These are phyloP conservation scores for Grosmannia penicillata DNA, from an alignment of 2,329 filamentous ascomycete genomes.

Conservation along the genomic window DNA sequence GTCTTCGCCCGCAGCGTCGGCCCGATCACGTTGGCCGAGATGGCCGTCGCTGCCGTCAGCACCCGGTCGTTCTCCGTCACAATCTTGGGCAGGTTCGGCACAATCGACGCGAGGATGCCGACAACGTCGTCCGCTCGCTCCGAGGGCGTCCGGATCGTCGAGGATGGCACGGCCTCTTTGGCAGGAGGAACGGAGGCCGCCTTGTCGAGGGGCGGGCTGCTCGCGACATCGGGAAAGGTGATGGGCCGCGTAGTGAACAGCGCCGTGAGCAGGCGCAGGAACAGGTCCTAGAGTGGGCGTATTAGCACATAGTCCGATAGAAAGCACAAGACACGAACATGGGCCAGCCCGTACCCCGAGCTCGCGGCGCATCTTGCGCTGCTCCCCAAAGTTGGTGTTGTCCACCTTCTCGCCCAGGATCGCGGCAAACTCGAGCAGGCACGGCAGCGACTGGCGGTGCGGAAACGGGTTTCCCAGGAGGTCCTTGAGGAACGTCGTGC, in stretches of 20 bases:
- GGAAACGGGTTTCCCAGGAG: slow-evolving; percentile 87
- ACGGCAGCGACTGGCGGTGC: slow-evolving; percentile 77
- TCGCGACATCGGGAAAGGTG: slow-evolving; percentile 57
- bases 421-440: slow-evolving; percentile 74
- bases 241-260: slow-evolving; percentile 82
- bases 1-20: slow-evolving; percentile 70
- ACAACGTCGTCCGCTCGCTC: slow-evolving; percentile 61
- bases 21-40: slow-evolving; percentile 70
- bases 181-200: no score
- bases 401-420: slow-evolving; percentile 91
- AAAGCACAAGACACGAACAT: neutral
- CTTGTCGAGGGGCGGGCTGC: no score
- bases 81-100: slow-evolving; percentile 69
- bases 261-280: slow-evolving; percentile 76
- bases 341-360: slow-evolving; percentile 49
- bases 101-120: slow-evolving; percentile 61
- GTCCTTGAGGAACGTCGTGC: slow-evolving; percentile 78
- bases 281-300: slow-evolving; percentile 48
- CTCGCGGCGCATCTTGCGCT: slow-evolving; percentile 80
- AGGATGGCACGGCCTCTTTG: neutral
- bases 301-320: neutral
- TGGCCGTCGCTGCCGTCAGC: slow-evolving; percentile 58
- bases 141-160: slow-evolving; percentile 15
- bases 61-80: slow-evolving; percentile 78
- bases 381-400: slow-evolving; percentile 94